Evolutionary conservation across 768 basidiomycete species (phyloP), one percentile per base, ranked within the genome.

Genomic region (Leccinum subgranulosum): DNA sequence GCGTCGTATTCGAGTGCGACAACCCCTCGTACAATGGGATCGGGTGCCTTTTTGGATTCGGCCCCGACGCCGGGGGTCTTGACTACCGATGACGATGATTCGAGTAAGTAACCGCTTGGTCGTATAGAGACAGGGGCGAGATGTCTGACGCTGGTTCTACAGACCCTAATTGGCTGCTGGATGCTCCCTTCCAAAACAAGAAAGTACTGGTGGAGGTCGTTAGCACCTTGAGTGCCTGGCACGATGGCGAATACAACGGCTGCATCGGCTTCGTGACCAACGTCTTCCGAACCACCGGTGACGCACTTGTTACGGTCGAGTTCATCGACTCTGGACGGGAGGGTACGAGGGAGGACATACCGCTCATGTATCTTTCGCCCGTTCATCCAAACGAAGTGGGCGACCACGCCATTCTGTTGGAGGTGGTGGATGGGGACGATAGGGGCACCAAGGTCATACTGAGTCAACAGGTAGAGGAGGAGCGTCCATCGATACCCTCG

Each of bases 361-460:
- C 77, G 21, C 70, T 76, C 57, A 68, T 65, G 46, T 81, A 79
- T 54, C 69, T 84, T 25, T 66, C 60, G 3, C 78, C 81, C 5
- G 66, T 80, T 8, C 67, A 59, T 14, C 81, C 82, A 0, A 56
- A 60, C 2, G 54, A 62, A 12, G 73, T 69, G 45, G 78, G 76
- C 8, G 79, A 85, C 45, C 76, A 76, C 39, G 86, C 83, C 6
- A 58, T 87, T 10, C 39, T 41, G 2, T 10, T 41, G 39, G 39
- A 41, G 43, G 75, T 78, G 21, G 69, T 85, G 53, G 74, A 75
- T 6, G 84, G 82, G 1, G 56, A 64, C 19, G 59, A 69, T 36
- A 79, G 73, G 60, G 82, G 81, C 17, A 67, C 66, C 21, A 69
- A 77, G 54, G 76, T 84, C 57, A 73, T 80, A 41, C 69, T 85